Evolutionary conservation across 768 basidiomycete species (phyloP).

Genomic region (Trametes elegans): DNA sequence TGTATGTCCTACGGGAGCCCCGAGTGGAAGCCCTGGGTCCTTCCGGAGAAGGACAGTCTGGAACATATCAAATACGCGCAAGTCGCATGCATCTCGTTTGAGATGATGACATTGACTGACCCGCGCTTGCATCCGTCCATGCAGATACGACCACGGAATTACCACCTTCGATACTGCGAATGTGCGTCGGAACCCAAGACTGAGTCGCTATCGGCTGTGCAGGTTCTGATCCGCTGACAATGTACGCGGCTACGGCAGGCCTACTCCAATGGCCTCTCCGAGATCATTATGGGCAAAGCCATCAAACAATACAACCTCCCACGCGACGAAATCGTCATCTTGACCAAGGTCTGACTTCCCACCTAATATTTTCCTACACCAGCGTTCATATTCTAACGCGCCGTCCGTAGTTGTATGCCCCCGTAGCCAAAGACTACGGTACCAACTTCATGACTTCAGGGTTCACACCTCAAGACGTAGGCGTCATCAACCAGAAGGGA

Average conservation of each 20-base stretch:
- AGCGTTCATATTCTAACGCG: too few species aligned
- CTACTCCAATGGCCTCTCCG: slow-evolving; percentile 42
- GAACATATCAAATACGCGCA: slow-evolving; percentile 43
- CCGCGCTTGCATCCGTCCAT: too few species aligned
- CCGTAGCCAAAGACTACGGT: slow-evolving; percentile 11
- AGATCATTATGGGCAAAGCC: slow-evolving; percentile 46
- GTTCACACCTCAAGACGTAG: slow-evolving; percentile 22
- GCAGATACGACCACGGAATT: slow-evolving; percentile 42
- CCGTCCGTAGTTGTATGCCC: slow-evolving; percentile 16
- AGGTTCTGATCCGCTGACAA: too few species aligned
- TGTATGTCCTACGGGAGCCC: slow-evolving; percentile 35
- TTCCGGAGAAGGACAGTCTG: slow-evolving; percentile 35
- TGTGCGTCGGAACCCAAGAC: slow-evolving; percentile 14
- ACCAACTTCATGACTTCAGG: neutral
- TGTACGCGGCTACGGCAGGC: too few species aligned
- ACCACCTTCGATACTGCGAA: slow-evolving; percentile 39
- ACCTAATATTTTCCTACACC: too few species aligned
- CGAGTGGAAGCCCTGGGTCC: slow-evolving; percentile 38
- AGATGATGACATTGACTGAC: too few species aligned
- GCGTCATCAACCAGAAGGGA: slow-evolving; percentile 38
- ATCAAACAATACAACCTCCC: slow-evolving; percentile 46
- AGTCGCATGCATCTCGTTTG: too few species aligned
- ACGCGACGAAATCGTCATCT: slow-evolving; percentile 47
- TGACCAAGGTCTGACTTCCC: slow-evolving; percentile 42
- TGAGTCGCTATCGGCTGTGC: neutral